phyloP scores from a whole-genome alignment of 148 eudicot species.

The Heliosperma pusillum region DNA sequence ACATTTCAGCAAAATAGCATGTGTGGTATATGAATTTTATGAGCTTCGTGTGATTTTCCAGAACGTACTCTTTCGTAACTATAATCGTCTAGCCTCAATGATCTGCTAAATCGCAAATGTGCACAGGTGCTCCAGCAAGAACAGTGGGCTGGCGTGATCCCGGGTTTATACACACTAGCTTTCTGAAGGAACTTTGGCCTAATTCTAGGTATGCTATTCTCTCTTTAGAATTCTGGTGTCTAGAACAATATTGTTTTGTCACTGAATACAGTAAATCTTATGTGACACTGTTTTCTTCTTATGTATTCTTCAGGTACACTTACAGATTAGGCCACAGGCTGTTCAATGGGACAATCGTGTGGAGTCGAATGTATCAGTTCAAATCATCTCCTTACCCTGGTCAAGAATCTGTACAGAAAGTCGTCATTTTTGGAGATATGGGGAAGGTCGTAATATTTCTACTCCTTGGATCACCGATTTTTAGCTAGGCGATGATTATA shows the following conservation, averaged over 20 bases:
- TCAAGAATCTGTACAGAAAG: constrained; percentile 51
- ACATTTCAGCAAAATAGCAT: constrained; percentile 27
- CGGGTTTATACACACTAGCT: constrained; percentile 57
- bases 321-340: constrained; percentile 64
- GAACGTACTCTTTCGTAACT: neutral
- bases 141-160: constrained; percentile 78
- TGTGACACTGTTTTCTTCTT: neutral
- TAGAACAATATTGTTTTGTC: neutral
- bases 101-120: constrained; percentile 3
- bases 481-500: neutral
- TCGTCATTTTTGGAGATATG: constrained; percentile 74
- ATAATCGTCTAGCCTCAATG: too few relatives aligned
- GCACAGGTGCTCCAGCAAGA: constrained; percentile 55
- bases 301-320: constrained; percentile 46
- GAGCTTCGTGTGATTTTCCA: neutral
- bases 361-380: constrained; percentile 51
- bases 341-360: constrained; percentile 43
- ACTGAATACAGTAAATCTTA: neutral
- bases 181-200: constrained; percentile 59
- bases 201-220: constrained; percentile 37
- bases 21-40: constrained; percentile 23
- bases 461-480: neutral
- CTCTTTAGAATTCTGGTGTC: neutral
- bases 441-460: constrained; percentile 52
- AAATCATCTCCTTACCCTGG: constrained; percentile 76